Evolutionary conservation across 306 rosid species (phyloP).

Genomic region (Cucurbita maxima): DNA sequence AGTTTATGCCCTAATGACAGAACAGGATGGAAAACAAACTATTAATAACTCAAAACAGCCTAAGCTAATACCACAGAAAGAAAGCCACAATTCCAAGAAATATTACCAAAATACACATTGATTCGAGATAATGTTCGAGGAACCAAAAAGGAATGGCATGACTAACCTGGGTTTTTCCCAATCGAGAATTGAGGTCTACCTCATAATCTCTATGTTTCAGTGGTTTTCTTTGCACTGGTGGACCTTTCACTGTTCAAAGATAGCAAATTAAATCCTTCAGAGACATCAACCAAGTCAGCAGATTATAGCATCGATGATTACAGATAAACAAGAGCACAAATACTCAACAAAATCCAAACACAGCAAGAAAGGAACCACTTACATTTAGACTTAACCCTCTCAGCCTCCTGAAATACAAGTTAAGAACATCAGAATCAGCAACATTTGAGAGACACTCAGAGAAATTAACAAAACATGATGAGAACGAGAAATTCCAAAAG

Average conservation of each 20-base stretch:
- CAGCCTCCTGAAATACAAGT: constrained; percentile 4
- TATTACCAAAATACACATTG: background rate
- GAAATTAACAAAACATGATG: background rate
- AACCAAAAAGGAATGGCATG: background rate
- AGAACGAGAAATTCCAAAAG: background rate
- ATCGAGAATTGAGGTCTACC: constrained; percentile 88
- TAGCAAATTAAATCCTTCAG: background rate
- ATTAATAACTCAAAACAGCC: background rate
- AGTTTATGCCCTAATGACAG: background rate
- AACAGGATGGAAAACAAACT: background rate
- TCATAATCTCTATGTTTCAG: constrained; percentile 93
- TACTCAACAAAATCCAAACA: background rate
- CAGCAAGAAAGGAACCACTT: background rate
- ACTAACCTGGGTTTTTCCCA: constrained; percentile 86
- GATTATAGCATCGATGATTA: background rate
- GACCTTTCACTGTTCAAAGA: constrained; percentile 50
- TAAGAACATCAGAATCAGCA: background rate
- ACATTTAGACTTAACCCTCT: constrained; percentile 54
- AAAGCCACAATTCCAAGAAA: background rate
- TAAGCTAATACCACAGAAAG: background rate
- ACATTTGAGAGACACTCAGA: background rate
- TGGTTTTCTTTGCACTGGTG: constrained; percentile 81
- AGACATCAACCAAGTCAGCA: background rate
- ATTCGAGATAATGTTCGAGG: background rate
- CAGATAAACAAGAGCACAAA: background rate